phyloP scores from a whole-genome alignment of 2,329 filamentous ascomycete species.

The Trichoderma atroviride region DNA sequence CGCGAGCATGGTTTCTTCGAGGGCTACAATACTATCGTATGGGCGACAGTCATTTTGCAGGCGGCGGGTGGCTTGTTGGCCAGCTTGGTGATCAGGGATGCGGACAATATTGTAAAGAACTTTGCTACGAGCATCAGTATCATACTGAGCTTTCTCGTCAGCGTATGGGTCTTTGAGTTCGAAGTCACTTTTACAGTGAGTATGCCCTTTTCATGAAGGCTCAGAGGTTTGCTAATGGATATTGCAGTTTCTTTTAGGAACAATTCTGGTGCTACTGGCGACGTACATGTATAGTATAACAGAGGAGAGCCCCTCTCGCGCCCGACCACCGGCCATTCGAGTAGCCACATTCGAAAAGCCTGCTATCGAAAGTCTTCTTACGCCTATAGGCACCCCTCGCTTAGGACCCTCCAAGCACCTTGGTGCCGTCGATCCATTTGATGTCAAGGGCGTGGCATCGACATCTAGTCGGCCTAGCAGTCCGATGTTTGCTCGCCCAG shows the following conservation, averaged over 20 bases:
- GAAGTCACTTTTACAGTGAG: slow-evolving; percentile 71
- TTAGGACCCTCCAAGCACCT: slow-evolving; percentile 39
- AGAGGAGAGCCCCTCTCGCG: slow-evolving; percentile 50
- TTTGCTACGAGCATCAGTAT: slow-evolving; percentile 93
- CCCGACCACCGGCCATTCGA: slow-evolving; percentile 65
- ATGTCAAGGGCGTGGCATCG: slow-evolving; percentile 43
- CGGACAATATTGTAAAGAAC: slow-evolving; percentile 82
- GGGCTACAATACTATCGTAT: slow-evolving; percentile 91
- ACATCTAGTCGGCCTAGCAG: slow-evolving; percentile 53
- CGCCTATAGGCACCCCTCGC: slow-evolving; percentile 41
- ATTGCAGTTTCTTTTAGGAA: slow-evolving; percentile 77
- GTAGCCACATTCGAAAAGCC: slow-evolving; percentile 80
- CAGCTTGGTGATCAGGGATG: slow-evolving; percentile 47
- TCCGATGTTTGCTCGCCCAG: slow-evolving; percentile 46
- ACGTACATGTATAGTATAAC: slow-evolving; percentile 83
- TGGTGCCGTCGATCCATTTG: slow-evolving; percentile 45
- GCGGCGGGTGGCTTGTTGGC: slow-evolving; percentile 80
- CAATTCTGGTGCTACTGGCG: slow-evolving; percentile 74
- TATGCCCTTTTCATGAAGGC: not conserved
- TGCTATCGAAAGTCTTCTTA: slow-evolving; percentile 54
- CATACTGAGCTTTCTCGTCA: slow-evolving; percentile 81
- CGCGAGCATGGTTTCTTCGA: slow-evolving; percentile 86
- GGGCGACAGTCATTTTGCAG: slow-evolving; percentile 81
- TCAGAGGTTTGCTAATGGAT: not conserved
- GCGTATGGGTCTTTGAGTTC: slow-evolving; percentile 83